Evolutionary conservation across 352 stramenopile genomes (phyloP).

Genomic region (Globisporangium ultimum): DNA sequence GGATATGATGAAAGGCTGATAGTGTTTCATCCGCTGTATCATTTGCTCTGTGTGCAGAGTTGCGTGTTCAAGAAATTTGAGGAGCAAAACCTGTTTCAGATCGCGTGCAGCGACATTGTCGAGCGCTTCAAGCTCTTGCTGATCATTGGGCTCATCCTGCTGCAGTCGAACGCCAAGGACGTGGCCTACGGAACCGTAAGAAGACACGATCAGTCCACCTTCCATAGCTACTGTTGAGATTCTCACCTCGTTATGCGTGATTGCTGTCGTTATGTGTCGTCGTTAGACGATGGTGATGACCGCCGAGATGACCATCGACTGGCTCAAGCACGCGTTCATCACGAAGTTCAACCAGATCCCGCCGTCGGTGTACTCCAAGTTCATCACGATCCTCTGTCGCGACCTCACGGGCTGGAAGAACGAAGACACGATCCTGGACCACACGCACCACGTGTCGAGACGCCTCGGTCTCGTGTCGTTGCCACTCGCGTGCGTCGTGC

Average conservation of each 20-base stretch:
- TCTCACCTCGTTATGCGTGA: not conserved
- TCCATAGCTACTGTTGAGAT: not conserved
- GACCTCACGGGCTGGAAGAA: conserved; percentile 94
- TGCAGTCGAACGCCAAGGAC: conserved; percentile 82
- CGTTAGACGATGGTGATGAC: conserved; percentile 84
- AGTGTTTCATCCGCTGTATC: not conserved
- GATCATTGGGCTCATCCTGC: conserved; percentile 94
- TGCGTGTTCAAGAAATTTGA: conserved; percentile 98
- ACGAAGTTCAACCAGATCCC: conserved; percentile 98
- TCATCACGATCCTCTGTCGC: conserved; percentile 91
- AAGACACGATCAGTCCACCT: not conserved
- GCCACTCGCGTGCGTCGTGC: conserved; percentile 92
- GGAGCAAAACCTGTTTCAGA: conserved; percentile 97
- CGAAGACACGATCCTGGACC: conserved; percentile 90
- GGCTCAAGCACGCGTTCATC: conserved; percentile 99
- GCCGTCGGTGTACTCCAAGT: conserved; percentile 93
- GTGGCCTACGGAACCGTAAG: conserved; percentile 72
- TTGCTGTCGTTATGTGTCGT: not conserved
- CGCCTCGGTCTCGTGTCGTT: conserved; percentile 93
- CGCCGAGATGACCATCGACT: conserved; percentile 96
- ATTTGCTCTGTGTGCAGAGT: conserved; percentile 23
- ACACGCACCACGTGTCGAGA: conserved; percentile 93
- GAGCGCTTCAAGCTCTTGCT: conserved; percentile 97
- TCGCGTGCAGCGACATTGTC: conserved; percentile 96
- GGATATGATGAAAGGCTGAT: too few relatives aligned